Conservation (phyloP, 768 basidiomycete species). For the Cantharellus cinnabarinus region DNA sequence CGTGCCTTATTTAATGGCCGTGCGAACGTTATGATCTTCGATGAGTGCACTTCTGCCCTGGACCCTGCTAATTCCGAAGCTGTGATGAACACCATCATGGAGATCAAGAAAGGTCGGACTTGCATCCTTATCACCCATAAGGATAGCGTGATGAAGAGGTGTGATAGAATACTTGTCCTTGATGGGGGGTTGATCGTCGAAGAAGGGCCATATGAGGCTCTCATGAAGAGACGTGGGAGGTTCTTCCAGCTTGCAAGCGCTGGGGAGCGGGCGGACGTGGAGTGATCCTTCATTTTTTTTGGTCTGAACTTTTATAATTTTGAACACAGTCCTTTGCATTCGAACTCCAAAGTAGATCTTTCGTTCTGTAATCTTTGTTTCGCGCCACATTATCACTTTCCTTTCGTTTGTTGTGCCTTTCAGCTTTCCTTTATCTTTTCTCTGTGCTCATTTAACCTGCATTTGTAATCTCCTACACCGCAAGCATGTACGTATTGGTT, state of each 20-base stretch:
- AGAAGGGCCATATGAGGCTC: slow-evolving; percentile 51
- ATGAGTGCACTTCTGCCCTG: slow-evolving; percentile 89
- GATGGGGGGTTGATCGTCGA: slow-evolving; percentile 61
- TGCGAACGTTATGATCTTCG: slow-evolving; percentile 57
- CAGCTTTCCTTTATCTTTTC: too few species aligned
- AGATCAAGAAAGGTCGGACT: slow-evolving; percentile 47
- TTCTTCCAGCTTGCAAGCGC: slow-evolving; percentile 63
- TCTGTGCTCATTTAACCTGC: too few species aligned
- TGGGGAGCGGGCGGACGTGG: slow-evolving; percentile 37
- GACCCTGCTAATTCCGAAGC: slow-evolving; percentile 69
- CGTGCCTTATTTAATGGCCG: slow-evolving; percentile 58
- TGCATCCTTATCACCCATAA: slow-evolving; percentile 92
- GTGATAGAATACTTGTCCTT: slow-evolving; percentile 72
- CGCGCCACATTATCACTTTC: too few species aligned
- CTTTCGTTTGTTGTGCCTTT: too few species aligned
- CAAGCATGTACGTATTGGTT: too few species aligned
- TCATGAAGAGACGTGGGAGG: slow-evolving; percentile 44
- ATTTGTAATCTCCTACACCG: too few species aligned
- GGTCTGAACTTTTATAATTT: background rate
- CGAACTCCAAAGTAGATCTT: too few species aligned
- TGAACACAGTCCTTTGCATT: background rate
- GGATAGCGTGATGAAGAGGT: slow-evolving; percentile 72
- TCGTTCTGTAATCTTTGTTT: too few species aligned
- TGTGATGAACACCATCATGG: slow-evolving; percentile 55
- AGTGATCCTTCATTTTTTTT: background rate